Evolutionary conservation across 441 rosid species (phyloP).

Genomic region (Adansonia rubrostipa): DNA sequence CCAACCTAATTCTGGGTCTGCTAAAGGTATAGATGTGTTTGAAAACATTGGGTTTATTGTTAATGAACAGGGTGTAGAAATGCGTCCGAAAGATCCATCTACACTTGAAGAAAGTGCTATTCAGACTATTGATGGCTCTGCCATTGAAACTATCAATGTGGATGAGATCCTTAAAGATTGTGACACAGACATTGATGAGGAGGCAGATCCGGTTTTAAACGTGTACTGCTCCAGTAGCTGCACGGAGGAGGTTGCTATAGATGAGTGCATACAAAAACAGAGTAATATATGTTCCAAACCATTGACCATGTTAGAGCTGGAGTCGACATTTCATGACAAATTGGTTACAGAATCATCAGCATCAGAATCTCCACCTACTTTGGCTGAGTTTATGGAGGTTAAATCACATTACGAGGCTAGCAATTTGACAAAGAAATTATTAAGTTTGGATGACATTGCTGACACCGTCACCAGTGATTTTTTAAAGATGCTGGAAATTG

Average conservation of each 20-base stretch:
- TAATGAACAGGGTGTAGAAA: conserved; percentile 56
- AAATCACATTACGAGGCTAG: conserved; percentile 47
- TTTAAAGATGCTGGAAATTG: conserved; percentile 75
- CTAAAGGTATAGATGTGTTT: conserved; percentile 40
- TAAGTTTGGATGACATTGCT: conserved; percentile 67
- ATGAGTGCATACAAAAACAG: conserved; percentile 38
- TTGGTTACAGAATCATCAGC: conserved; percentile 43
- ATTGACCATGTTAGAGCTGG: conserved; percentile 41
- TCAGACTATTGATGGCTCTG: conserved; percentile 38
- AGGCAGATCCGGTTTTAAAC: conserved; percentile 24
- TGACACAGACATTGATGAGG: conserved; percentile 35
- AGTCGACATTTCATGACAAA: conserved; percentile 38
- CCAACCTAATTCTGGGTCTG: conserved; percentile 35
- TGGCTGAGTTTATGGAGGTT: conserved; percentile 43
- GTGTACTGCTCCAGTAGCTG: conserved; percentile 14
- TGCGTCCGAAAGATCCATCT: conserved; percentile 39
- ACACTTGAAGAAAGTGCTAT: conserved; percentile 38
- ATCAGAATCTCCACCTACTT: conserved; percentile 42
- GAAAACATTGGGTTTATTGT: conserved; percentile 47
- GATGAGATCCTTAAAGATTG: conserved; percentile 60
- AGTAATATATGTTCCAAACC: conserved; percentile 28
- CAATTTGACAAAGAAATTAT: conserved; percentile 46
- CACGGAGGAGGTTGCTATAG: conserved; percentile 29
- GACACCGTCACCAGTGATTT: conserved; percentile 78
- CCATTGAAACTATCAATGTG: conserved; percentile 56